Evolutionary conservation across 2,329 filamentous ascomycete species (phyloP).

Genomic region (Cladosporium sphaerospermum): DNA sequence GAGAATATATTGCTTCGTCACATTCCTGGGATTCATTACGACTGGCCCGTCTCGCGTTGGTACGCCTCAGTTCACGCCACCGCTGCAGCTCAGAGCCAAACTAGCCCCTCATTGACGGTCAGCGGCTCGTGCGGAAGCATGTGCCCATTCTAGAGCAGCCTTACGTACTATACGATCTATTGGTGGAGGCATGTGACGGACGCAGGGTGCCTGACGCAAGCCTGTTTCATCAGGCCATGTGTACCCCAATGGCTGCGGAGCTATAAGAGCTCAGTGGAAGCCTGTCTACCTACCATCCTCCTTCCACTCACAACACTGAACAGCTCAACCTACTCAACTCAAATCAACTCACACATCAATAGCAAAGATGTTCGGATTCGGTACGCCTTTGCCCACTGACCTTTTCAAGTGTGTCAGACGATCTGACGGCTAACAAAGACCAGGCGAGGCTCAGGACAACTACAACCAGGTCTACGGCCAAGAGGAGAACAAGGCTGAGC

Average conservation of each 20-base stretch:
- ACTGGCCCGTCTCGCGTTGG: too few species aligned
- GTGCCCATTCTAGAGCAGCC: background rate
- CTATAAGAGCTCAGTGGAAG: background rate
- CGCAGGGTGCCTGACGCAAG: constrained; percentile 1
- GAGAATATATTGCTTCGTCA: too few species aligned
- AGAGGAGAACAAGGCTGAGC: constrained; percentile 50
- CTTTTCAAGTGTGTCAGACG: too few species aligned
- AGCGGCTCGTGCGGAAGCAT: constrained; percentile 2
- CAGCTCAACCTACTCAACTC: background rate
- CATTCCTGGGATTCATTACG: too few species aligned
- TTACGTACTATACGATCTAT: background rate
- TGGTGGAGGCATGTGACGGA: constrained; percentile 4
- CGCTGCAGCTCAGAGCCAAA: background rate
- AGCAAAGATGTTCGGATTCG: constrained; percentile 42
- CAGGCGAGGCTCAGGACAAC: constrained; percentile 48
- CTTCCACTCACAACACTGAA: background rate
- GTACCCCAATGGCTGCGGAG: constrained; percentile 4
- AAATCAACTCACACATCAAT: constrained; percentile 12
- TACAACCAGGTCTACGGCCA: constrained; percentile 51
- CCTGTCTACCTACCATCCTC: background rate
- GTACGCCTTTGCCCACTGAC: constrained; percentile 20
- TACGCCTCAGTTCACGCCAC: too few species aligned
- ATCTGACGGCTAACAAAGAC: background rate
- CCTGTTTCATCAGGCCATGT: background rate
- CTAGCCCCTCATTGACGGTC: background rate